Evolutionary conservation across 495 filamentous ascomycete genomes (phyloP), one percentile per base, ranked within the genome.

Genomic region (Annulohypoxylon stygium): DNA sequence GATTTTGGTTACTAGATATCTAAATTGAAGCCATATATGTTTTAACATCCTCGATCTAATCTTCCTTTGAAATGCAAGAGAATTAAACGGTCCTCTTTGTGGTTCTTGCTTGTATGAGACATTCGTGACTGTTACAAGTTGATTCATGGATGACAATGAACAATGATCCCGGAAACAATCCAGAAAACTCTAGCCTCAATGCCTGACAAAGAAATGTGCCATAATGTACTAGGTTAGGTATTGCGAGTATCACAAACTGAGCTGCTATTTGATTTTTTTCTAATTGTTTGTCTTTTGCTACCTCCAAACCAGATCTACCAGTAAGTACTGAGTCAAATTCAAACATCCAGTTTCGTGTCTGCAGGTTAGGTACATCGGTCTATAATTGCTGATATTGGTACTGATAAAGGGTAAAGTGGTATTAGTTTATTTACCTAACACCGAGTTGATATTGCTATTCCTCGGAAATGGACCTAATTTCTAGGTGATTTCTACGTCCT

Each of bases 131-230:
- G 55, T 60, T 16, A 47, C 68, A 65, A 43, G 16, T 65, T 47
- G 50, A 47, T 67, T 70, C 25, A 36, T 23, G 34, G 61, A 43
- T 37, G 34, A 70, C 57, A 74, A 70, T 62, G 50, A 45, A 51
- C 12, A 18, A 51, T 43, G 43, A 0, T 63, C 39, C 71, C 67
- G 71, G 58, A 74, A 74, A 59, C 71, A 70, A 60, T 25, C 50
- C n/a, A 37, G 34, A 59, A 62, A 34, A 1, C 50, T 48, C 43
- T 37, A 36, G 26, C 14, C 26, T 2, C 34, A 16, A 23, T 45
- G 11, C 41, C 10, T 10, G 55, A 73, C 65, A 69, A 73, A 73
- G 65, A 55, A 12, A 18, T 11, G 9, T 30, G 6, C 7, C 0
- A 12, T 45, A 53, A 2, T 47, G 11, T 12, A 58, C 23, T 6